Evolutionary conservation across 2,329 filamentous ascomycete species (phyloP).

Genomic region (Chaetomiaceae sp.): DNA sequence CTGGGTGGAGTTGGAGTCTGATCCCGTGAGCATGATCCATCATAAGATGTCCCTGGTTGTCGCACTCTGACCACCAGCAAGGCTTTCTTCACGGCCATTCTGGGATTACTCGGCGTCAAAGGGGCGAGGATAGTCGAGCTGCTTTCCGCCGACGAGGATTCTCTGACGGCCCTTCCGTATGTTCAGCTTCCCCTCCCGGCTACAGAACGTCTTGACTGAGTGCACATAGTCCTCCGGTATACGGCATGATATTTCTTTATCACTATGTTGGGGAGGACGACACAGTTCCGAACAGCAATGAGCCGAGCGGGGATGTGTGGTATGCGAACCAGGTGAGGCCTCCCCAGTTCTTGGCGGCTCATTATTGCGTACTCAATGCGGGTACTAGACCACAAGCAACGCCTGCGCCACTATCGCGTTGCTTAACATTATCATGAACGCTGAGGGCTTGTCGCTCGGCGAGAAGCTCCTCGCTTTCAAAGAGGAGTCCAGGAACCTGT

Average conservation of each 20-base stretch:
- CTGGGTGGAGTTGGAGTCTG: conserved; percentile 83
- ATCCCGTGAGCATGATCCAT: conserved; percentile 55
- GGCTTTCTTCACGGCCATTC: conserved; percentile 81
- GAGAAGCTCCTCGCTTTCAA: conserved; percentile 67
- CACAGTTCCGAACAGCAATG: conserved; percentile 46
- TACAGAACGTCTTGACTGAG: background rate
- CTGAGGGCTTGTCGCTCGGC: conserved; percentile 59
- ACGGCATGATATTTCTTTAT: conserved; percentile 86
- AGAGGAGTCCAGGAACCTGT: conserved; percentile 59
- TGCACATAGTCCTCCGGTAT: conserved; percentile 57
- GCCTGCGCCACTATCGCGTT: conserved; percentile 90
- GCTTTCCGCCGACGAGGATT: conserved; percentile 62
- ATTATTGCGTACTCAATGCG: no score
- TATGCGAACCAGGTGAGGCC: conserved; percentile 78
- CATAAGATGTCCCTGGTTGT: background rate
- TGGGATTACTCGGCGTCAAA: conserved; percentile 69
- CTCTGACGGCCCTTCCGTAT: conserved; percentile 58
- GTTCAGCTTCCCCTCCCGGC: conserved; percentile 18
- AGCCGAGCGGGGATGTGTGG: conserved; percentile 64
- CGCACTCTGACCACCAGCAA: conserved; percentile 28
- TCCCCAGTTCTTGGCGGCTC: background rate
- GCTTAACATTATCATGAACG: conserved; percentile 90
- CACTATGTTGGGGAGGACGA: conserved; percentile 55
- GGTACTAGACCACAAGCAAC: conserved; percentile 65
- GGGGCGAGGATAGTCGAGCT: conserved; percentile 72